Evolutionary conservation across 1,139 yeast species (phyloP).

Genomic region (Suhomyces anneliseae): DNA sequence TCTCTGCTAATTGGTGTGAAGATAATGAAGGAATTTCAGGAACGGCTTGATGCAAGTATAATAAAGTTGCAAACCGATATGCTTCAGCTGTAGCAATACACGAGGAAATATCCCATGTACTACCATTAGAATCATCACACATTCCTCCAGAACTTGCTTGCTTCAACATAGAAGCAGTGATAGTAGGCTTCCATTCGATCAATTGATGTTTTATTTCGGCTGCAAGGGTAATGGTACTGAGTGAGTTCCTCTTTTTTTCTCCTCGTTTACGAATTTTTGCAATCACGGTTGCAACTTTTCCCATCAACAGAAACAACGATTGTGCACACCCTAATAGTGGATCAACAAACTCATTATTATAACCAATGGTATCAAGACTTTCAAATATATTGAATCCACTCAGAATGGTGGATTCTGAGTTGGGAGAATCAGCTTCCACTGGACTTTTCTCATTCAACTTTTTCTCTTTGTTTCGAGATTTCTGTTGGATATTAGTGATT

Average conservation of each 20-base stretch:
- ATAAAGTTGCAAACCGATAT: constrained; percentile 56
- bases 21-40: constrained; percentile 62
- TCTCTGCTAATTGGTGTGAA: constrained; percentile 59
- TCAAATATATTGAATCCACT: constrained; percentile 28
- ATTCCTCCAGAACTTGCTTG: constrained; percentile 21
- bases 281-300: constrained; percentile 59
- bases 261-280: constrained; percentile 45
- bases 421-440: constrained; percentile 19
- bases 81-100: constrained; percentile 72
- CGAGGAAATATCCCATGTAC: constrained; percentile 55
- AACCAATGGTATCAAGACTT: constrained; percentile 29
- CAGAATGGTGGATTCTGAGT: constrained; percentile 31
- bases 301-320: constrained; percentile 60
- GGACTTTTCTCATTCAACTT: constrained; percentile 5
- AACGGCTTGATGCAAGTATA: constrained; percentile 66
- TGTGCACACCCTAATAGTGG: constrained; percentile 69
- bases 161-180: constrained; percentile 36
- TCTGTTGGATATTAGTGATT: constrained; percentile 33
- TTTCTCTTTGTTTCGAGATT: constrained; percentile 14
- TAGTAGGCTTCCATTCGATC: constrained; percentile 55
- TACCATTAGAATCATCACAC: constrained; percentile 12
- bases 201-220: constrained; percentile 54
- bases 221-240: constrained; percentile 53
- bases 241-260: constrained; percentile 32
- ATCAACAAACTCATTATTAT: constrained; percentile 48